Evolutionary conservation across 805 yeast genomes (phyloP).

Genomic region (Jamesozyma hellenica): DNA sequence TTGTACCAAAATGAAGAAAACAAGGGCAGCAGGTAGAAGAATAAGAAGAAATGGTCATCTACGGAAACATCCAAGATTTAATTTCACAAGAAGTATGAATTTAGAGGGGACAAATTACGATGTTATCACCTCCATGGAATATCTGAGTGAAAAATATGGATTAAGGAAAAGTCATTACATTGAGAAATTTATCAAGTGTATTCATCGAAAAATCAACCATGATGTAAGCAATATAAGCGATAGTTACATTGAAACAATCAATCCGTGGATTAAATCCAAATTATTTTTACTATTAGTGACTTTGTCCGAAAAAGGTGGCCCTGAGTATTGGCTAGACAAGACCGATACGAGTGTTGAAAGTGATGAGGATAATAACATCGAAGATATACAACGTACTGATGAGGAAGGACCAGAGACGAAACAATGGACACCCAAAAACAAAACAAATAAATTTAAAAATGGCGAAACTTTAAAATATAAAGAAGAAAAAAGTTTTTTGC

Average conservation of each 20-base stretch:
- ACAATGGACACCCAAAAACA: background rate
- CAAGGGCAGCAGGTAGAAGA: slow-evolving; percentile 1
- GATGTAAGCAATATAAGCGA: slow-evolving; percentile 24
- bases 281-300: slow-evolving; percentile 24
- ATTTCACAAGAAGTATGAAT: slow-evolving; percentile 19
- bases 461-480: background rate
- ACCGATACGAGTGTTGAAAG: slow-evolving; percentile 7
- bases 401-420: background rate
- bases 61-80: slow-evolving; percentile 10
- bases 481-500: background rate
- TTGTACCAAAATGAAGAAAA: background rate
- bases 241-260: slow-evolving; percentile 13
- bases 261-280: slow-evolving; percentile 25
- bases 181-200: slow-evolving; percentile 23
- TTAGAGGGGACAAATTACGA: slow-evolving; percentile 23
- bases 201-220: slow-evolving; percentile 22
- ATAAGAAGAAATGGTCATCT: slow-evolving; percentile 5
- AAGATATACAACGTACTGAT: background rate
- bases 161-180: slow-evolving; percentile 23
- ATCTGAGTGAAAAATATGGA: slow-evolving; percentile 27
- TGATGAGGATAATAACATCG: background rate
- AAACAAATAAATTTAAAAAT: background rate
- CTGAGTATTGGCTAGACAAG: slow-evolving; percentile 29
- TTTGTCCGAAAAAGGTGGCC: slow-evolving; percentile 28
- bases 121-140: slow-evolving; percentile 25